Percentiles rank a stretch among this genome's conserved stretches.
phyloP scores from a whole-genome alignment of 805 yeast species.

The Peterozyma xylosa region DNA sequence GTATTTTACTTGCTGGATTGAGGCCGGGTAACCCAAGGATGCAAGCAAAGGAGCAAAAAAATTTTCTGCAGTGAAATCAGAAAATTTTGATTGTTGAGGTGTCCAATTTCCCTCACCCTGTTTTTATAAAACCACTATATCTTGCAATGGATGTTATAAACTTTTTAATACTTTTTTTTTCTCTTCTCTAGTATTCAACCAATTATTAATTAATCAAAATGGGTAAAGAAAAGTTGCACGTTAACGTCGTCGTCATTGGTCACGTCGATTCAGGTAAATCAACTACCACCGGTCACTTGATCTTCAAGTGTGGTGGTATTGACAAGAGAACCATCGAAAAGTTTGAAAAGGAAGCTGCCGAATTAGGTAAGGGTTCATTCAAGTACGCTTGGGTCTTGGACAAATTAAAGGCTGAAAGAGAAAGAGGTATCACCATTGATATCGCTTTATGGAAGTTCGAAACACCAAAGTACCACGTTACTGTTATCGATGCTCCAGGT shows the following conservation, averaged over 20 bases:
- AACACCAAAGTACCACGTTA: constrained; percentile 83
- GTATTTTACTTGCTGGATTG: neutral
- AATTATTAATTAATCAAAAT: constrained; percentile 12
- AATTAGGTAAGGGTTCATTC: constrained; percentile 95
- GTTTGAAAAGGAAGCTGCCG: constrained; percentile 97
- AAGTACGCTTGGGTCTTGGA: constrained; percentile 97
- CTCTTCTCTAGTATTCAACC: constrained; percentile 9
- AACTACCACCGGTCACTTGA: constrained; percentile 98
- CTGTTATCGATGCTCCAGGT: constrained; percentile 94
- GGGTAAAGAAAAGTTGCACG: constrained; percentile 97
- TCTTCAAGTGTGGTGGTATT: constrained; percentile 99
- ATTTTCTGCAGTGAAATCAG: constrained; percentile 1
- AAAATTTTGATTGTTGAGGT: neutral
- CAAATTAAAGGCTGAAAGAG: constrained; percentile 93
- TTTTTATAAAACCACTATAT: neutral
- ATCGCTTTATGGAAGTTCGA: constrained; percentile 91
- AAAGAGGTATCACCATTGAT: constrained; percentile 95
- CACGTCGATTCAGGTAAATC: constrained; percentile 99
- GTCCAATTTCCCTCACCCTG: neutral
- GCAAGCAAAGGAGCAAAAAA: constrained; percentile 4
- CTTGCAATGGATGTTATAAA: constrained; percentile 4
- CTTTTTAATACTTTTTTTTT: neutral
- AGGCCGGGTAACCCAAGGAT: neutral
- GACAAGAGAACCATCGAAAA: constrained; percentile 98
- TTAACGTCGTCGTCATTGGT: constrained; percentile 99